phyloP scores from a whole-genome alignment of 106 monocot genomes.

The Apostasia shenzhenica region DNA sequence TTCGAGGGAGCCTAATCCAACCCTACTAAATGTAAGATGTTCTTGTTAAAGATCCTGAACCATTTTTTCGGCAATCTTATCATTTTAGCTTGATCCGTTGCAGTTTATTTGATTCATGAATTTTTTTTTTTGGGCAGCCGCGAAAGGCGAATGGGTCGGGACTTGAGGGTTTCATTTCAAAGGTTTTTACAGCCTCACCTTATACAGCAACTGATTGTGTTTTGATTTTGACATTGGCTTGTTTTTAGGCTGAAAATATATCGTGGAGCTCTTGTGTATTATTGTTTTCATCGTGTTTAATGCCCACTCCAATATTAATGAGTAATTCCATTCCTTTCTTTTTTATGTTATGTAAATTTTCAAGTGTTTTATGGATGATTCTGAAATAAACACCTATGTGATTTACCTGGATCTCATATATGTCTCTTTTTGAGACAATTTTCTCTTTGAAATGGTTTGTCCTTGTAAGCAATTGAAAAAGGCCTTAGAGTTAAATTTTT shows the following conservation, averaged over 20 bases:
- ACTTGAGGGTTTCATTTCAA: slow-evolving; percentile 42
- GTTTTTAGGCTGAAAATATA: no score
- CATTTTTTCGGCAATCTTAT: background rate
- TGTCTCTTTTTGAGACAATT: no score
- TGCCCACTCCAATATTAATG: background rate
- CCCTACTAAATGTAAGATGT: slow-evolving; percentile 19
- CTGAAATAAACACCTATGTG: background rate
- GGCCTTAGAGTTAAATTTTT: no score
- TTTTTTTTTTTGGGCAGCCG: slow-evolving; percentile 18
- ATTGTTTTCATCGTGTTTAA: background rate
- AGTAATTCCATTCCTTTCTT: background rate
- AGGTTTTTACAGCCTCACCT: no score
- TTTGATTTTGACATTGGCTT: no score
- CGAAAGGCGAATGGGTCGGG: slow-evolving; percentile 36
- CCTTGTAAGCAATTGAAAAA: no score
- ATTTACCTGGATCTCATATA: no score
- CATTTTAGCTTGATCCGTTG: background rate
- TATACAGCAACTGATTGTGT: no score
- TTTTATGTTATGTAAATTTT: background rate
- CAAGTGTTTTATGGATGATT: background rate
- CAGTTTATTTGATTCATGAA: background rate
- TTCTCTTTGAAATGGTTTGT: no score
- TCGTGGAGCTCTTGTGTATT: background rate
- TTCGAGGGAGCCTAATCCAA: slow-evolving; percentile 24
- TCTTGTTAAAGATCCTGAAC: background rate